These are phyloP conservation scores for Penicillium antarcticum DNA, from an alignment of 495 filamentous ascomycete species.

Conservation along the genomic window DNA sequence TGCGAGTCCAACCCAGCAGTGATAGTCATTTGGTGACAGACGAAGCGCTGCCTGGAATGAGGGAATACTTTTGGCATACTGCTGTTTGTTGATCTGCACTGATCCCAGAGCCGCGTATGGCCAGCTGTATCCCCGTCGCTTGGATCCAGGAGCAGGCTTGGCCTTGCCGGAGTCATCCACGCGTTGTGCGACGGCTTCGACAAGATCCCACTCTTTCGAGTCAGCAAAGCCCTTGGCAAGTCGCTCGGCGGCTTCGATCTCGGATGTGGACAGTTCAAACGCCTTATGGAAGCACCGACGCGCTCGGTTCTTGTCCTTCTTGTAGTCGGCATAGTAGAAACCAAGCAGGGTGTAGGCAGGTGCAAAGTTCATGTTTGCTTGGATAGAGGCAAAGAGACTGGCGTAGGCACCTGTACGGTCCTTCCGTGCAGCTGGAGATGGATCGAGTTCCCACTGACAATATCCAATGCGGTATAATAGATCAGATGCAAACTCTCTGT, in stretches of 20 bases:
- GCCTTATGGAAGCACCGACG: conserved; percentile 94
- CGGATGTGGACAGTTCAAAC: conserved; percentile 85
- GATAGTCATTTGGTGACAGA: conserved; percentile 78
- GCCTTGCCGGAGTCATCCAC: conserved; percentile 91
- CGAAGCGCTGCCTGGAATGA: conserved; percentile 91
- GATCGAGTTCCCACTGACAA: conserved; percentile 81
- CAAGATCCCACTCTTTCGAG: conserved; percentile 90
- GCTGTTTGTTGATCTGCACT: conserved; percentile 93
- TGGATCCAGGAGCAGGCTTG: conserved; percentile 84
- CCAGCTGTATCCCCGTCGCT: conserved; percentile 89
- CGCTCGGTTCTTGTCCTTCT: conserved; percentile 77
- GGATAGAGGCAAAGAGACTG: conserved; percentile 78
- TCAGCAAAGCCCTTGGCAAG: conserved; percentile 83
- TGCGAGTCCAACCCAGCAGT: conserved; percentile 93
- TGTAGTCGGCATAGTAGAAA: conserved; percentile 92
- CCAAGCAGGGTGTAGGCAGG: conserved; percentile 92
- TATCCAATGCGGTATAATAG: conserved; percentile 84
- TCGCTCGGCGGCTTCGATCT: conserved; percentile 83
- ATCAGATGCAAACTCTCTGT: conserved; percentile 73
- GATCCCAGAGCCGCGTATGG: conserved; percentile 93
- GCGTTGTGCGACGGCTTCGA: conserved; percentile 86
- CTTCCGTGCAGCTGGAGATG: conserved; percentile 67
- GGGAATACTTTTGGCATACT: conserved; percentile 79
- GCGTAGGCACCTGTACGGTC: conserved; percentile 75
- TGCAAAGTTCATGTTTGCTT: conserved; percentile 84